Percentiles rank a stretch among this genome's conserved stretches.
Conservation (phyloP, 176 grass and related monocot genomes). For the Panicum miliaceum region DNA sequence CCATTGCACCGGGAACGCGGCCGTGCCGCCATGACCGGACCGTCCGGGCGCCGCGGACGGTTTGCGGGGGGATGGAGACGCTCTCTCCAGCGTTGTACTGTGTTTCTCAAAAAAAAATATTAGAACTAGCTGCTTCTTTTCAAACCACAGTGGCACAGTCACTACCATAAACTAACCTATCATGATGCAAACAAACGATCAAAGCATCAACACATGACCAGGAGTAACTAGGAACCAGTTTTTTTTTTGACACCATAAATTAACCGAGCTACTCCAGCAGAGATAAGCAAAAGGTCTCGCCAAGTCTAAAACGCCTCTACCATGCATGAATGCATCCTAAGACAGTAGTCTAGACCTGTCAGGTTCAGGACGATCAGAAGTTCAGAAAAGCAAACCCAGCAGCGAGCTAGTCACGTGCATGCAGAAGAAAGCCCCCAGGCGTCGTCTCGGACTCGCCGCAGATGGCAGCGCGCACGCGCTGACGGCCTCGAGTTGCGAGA, state of each 20-base stretch:
- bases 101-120: too few relatives aligned
- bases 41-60: too few relatives aligned
- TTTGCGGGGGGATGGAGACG: too few relatives aligned
- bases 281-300: background rate
- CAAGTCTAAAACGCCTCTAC: background rate
- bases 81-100: too few relatives aligned
- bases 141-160: too few relatives aligned
- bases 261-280: background rate
- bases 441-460: conserved; percentile 28
- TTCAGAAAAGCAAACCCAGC: conserved; percentile 11
- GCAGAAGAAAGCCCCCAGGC: conserved; percentile 3
- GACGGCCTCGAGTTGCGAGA: conserved; percentile 37
- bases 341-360: conserved; percentile 8
- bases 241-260: conserved; percentile 11
- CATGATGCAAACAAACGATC: background rate
- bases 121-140: too few relatives aligned
- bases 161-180: too few relatives aligned
- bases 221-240: too few relatives aligned
- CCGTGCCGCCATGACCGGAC: too few relatives aligned
- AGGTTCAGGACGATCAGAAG: conserved; percentile 26
- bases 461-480: background rate
- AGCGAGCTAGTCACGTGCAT: conserved; percentile 34
- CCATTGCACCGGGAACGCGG: too few relatives aligned
- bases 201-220: too few relatives aligned
- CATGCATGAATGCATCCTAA: conserved; percentile 1